Evolutionary conservation across 1,284 basidiomycete species (phyloP), one percentile per base, ranked within the genome.

Genomic region (Rhodotorula sp.): DNA sequence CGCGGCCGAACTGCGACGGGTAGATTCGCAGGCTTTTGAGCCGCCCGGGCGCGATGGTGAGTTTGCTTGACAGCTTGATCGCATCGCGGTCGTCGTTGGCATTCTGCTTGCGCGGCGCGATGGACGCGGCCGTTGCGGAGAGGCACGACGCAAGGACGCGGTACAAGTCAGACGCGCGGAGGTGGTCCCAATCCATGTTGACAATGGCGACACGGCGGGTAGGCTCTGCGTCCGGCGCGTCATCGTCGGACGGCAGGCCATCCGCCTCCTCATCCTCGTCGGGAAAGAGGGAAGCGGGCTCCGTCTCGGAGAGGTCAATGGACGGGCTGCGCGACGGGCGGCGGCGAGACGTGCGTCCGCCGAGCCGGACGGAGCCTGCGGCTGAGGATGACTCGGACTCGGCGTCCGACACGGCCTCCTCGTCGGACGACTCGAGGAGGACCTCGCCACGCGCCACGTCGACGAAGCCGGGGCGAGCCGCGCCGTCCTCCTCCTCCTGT

Each of bases 121-220:
- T 44, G 9, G 61, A 41, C 46, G 75, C 53, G 17, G 81, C 78
- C 46, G 76, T 73, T 21, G 80, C 79, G n/a, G 85, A 69, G 29
- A 97, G 86, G 64, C 96, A 87, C 8, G 94, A 97, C 48, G 92
- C 89, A 82, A 94, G 94, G 55, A 99, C 91, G 82, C 92, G 94
- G 87, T 88, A 97, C 36, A 99, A 84, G 81, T 99, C 95, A 48
- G 85, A 85, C 1, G 96, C 93, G 61, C 91, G 90, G 67, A 99
- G 88, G 82, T 98, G 88, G 82, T 99, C 97, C 97, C 97, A 99
- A 83, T 99, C 97, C 71, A 99, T 87, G 81, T 99, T 98, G 77
- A 99, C 96, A 39, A 91, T 88, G 0, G 96, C 97, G 12, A 98
- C 83, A 22, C 96, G 87, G 59, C 84, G 86, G 1, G 92, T 92